phyloP scores from a whole-genome alignment of 306 rosid genomes.

The Lathyrus oleraceus region DNA sequence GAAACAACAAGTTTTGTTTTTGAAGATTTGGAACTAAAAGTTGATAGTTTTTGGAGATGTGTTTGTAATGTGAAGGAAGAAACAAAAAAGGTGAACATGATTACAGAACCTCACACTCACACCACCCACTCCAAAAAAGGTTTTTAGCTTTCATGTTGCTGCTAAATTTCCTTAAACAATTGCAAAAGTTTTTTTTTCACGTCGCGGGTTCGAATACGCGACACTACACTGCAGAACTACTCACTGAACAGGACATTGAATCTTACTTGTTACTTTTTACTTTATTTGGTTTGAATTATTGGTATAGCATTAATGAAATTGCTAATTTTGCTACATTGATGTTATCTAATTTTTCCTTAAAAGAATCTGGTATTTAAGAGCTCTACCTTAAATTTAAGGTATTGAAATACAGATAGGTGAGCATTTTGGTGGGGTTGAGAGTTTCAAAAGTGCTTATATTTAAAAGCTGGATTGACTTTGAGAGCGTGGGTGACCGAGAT shows the following conservation, averaged over 20 bases:
- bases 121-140: slow-evolving; percentile 56
- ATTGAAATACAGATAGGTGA: slow-evolving; percentile 9
- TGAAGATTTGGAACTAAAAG: slow-evolving; percentile 19
- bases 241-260: neutral
- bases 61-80: slow-evolving; percentile 32
- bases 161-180: slow-evolving; percentile 30
- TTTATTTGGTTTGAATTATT: neutral
- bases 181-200: neutral
- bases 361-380: slow-evolving; percentile 25
- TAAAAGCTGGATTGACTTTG: slow-evolving; percentile 26
- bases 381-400: neutral
- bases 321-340: slow-evolving; percentile 10
- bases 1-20: slow-evolving; percentile 21
- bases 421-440: slow-evolving; percentile 13
- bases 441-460: slow-evolving; percentile 18
- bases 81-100: slow-evolving; percentile 44
- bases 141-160: slow-evolving; percentile 45
- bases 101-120: slow-evolving; percentile 45
- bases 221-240: too few relatives aligned
- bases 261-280: neutral
- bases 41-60: slow-evolving; percentile 41
- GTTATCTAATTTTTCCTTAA: slow-evolving; percentile 12
- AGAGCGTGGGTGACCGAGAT: slow-evolving; percentile 49
- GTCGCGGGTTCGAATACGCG: too few relatives aligned
- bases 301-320: slow-evolving; percentile 9